phyloP scores from a whole-genome alignment of 1,284 basidiomycete genomes.

The Sanghuangporus weigelae region DNA sequence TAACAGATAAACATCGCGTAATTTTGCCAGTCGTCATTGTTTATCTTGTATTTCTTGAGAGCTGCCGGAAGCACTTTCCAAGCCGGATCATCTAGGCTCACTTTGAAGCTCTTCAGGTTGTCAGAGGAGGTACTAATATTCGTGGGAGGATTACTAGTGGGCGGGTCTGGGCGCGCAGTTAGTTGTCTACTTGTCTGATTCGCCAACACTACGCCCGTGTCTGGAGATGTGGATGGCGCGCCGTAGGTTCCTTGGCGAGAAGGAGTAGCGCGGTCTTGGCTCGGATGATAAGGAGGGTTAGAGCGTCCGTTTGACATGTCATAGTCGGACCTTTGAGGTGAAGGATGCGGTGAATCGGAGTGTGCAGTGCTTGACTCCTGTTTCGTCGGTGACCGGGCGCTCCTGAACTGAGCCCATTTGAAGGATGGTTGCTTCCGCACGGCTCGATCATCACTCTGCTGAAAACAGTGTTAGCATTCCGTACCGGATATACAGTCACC shows the following conservation, averaged over 20 bases:
- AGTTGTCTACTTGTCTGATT: conserved; percentile 27
- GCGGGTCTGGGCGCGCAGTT: conserved; percentile 23
- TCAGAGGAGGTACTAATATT: conserved; percentile 46
- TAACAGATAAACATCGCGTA: conserved; percentile 99
- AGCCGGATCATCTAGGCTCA: conserved; percentile 93
- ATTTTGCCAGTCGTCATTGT: conserved; percentile 97
- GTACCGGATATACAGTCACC: not conserved
- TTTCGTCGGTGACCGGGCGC: conserved; percentile 73
- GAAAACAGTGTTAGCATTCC: conserved; percentile 4
- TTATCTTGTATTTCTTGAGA: conserved; percentile 97
- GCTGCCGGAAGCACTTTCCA: conserved; percentile 98
- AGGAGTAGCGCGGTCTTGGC: conserved; percentile 22
- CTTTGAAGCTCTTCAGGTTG: conserved; percentile 83
- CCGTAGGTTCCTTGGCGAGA: conserved; percentile 16
- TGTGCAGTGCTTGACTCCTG: conserved; percentile 37
- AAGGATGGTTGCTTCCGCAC: conserved; percentile 70
- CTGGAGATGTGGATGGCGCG: conserved; percentile 9
- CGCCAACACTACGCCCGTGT: conserved; percentile 14
- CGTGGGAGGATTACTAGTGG: conserved; percentile 17
- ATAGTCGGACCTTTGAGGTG: conserved; percentile 70
- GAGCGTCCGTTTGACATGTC: conserved; percentile 42
- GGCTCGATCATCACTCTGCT: conserved; percentile 45
- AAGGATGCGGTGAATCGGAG: conserved; percentile 67
- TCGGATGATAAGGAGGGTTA: conserved; percentile 23
- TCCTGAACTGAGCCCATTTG: conserved; percentile 77